These are phyloP conservation scores for Litchi chinensis DNA, from an alignment of 345 rosid genomes.

Conservation along the genomic window DNA sequence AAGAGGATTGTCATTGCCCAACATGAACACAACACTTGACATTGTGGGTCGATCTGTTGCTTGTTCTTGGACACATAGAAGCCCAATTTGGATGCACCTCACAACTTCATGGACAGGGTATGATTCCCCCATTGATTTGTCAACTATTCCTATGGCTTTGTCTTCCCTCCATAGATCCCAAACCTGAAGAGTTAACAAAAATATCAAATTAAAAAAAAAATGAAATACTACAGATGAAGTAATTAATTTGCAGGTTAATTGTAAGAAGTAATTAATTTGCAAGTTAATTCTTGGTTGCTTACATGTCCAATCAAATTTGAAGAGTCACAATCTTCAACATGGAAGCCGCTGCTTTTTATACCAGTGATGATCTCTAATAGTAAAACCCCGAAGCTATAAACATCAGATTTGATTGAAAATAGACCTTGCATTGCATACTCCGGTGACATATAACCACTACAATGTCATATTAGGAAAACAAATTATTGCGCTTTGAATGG, in stretches of 20 bases:
- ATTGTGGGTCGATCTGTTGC: slow-evolving; percentile 51
- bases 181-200: slow-evolving; percentile 32
- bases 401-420: slow-evolving; percentile 72
- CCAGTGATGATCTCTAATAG: slow-evolving; percentile 64
- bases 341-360: slow-evolving; percentile 34
- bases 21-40: slow-evolving; percentile 52
- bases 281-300: slow-evolving; percentile 24
- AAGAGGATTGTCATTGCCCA: slow-evolving; percentile 38
- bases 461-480: background rate
- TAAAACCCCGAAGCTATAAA: slow-evolving; percentile 67
- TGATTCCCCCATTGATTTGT: slow-evolving; percentile 27
- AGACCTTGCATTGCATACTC: slow-evolving; percentile 69
- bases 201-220: background rate
- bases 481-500: background rate
- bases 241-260: no score
- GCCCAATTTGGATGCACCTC: slow-evolving; percentile 60
- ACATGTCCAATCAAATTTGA: slow-evolving; percentile 55
- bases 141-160: slow-evolving; percentile 36
- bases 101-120: slow-evolving; percentile 29
- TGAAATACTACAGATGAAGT: background rate
- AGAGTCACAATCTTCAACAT: slow-evolving; percentile 24
- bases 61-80: slow-evolving; percentile 63
- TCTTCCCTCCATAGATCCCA: slow-evolving; percentile 60
- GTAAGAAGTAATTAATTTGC: no score
- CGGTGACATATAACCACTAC: slow-evolving; percentile 83